phyloP scores from a whole-genome alignment of 2,329 filamentous ascomycete genomes.

The Colletotrichum agaves region DNA sequence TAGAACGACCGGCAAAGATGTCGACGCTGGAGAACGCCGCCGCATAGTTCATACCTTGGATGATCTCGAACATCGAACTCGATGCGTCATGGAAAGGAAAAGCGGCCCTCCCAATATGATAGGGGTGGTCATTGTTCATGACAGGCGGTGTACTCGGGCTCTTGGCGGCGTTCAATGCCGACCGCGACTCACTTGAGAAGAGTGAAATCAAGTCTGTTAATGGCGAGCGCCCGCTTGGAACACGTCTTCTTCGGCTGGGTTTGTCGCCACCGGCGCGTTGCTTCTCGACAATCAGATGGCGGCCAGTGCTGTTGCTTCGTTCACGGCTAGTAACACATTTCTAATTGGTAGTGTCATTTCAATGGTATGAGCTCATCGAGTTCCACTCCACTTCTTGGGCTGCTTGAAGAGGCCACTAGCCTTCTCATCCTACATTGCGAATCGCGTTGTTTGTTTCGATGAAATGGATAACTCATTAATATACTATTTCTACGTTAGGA shows the following conservation, averaged over 20 bases:
- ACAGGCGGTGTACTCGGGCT: not conserved
- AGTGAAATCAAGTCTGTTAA: not conserved
- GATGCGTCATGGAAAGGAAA: conserved; percentile 9
- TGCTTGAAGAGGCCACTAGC: no score
- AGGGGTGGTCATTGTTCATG: not conserved
- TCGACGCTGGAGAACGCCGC: not conserved
- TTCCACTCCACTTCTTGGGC: not conserved
- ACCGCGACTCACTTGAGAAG: conserved; percentile 8
- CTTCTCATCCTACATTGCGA: no score
- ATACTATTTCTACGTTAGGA: no score
- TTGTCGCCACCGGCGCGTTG: not conserved
- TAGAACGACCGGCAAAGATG: not conserved
- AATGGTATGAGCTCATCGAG: conserved; percentile 5
- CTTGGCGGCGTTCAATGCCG: conserved; percentile 19
- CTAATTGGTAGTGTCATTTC: not conserved
- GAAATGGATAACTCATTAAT: no score
- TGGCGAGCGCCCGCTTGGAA: not conserved
- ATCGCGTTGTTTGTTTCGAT: no score
- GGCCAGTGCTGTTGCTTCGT: not conserved
- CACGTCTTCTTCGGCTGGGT: not conserved
- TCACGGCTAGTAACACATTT: not conserved
- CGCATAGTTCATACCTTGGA: conserved; percentile 3
- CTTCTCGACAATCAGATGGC: not conserved
- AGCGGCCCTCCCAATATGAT: not conserved
- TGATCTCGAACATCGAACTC: not conserved